Base-by-base conservation (phyloP, 768 basidiomycete genomes). In the Trametes meyenii region DNA sequence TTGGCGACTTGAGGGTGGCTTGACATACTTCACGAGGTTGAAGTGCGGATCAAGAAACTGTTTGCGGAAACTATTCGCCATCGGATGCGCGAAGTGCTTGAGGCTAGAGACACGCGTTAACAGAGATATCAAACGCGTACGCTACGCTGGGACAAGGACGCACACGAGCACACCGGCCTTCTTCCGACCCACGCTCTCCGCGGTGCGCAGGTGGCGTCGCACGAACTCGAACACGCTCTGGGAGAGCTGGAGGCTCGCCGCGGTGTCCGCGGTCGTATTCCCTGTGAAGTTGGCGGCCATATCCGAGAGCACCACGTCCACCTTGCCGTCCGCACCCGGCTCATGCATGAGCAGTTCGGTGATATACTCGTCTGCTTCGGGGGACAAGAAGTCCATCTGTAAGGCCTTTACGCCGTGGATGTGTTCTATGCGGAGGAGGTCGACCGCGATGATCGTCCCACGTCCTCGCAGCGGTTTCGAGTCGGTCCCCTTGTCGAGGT, bases 251-350 rank as follows among this genome's bases (percentile, higher is more conserved):
- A 96, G 78, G 59, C 88, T 88, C 11, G 80, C 72, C 67, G 87
- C 81, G 1, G 83, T 81, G 73, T 98, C 96, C 51, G 80, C 79
- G 0, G 75, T 73, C 17, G 79, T 72, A 61, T 89, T 86, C 5
- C 96, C 96, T 2, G 88, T 83, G 61, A 85, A 79, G 71, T 95
- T 94, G 19, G 86, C 86, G 17, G 94, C 92, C 89, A 98, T 95
- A 70, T 97, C 96, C 8, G 89, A 92, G 4, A 97, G 79, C 24
- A 97, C 83, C 17, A 96, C 77, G 71, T 98, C 94, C 7, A 86
- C 89, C 72, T 81, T 83, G 11, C 76, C 73, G 17, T 72, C 69
- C 3, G 70, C 69, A 57, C 77, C 76, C 23, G 63, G 64, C 24
- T 71, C 55, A 39, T 57, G 66, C 35, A 64, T 62, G 33, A 83